Conservation (phyloP, 768 basidiomycete genomes). For the Mycena epipterygia region DNA sequence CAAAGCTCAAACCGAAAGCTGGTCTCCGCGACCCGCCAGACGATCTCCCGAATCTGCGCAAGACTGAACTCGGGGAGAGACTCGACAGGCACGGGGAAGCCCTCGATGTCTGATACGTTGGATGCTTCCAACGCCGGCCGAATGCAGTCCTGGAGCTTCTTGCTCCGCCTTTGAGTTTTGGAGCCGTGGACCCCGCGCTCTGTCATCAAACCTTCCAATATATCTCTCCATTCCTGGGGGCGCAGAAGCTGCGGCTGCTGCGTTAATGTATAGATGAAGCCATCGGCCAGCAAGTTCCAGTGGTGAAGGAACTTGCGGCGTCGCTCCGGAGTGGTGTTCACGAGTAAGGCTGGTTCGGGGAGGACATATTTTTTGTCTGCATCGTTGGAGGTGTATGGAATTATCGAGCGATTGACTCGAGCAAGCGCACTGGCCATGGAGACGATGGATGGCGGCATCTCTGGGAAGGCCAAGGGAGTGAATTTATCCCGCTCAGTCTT, state of each 20-base stretch:
- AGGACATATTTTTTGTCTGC: neutral
- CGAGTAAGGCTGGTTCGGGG: neutral
- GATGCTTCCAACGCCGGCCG: neutral
- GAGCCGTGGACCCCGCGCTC: no score
- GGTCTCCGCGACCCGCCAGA: constrained; percentile 6
- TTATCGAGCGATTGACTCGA: neutral
- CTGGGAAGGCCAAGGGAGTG: neutral
- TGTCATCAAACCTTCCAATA: no score
- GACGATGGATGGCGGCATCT: neutral
- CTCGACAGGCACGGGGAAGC: no score
- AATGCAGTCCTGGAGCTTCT: neutral
- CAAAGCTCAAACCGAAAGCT: no score
- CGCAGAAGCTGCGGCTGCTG: no score
- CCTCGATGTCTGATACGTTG: neutral
- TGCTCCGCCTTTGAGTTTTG: neutral
- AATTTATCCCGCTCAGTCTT: neutral
- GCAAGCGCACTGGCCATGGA: neutral
- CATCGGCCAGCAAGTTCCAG: no score
- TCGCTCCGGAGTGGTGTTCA: neutral
- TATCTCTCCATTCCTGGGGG: no score
- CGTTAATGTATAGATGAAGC: no score
- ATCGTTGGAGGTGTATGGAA: neutral
- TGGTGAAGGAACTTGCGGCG: no score
- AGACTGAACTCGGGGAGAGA: neutral
- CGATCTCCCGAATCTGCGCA: neutral